Base-by-base conservation (phyloP, 1,284 basidiomycete genomes). In the Ustilago vetiveriae region DNA sequence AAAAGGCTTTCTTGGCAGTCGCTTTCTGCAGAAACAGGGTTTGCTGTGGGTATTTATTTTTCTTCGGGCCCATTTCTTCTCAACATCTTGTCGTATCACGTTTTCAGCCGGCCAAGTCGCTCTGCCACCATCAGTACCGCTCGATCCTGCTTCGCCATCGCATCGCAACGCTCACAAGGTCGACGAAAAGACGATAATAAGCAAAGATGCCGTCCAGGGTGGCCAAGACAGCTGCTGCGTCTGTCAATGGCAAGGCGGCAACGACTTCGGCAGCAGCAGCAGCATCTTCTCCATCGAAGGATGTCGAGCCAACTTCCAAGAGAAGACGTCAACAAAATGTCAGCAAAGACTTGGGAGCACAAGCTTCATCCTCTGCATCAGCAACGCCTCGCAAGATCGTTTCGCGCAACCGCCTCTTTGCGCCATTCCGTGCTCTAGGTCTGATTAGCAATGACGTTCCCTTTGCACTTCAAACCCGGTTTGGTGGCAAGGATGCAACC, bases 351-450 rank as follows among this genome's bases (percentile, higher is more conserved):
- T 19, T 42, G 2, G 23, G 17, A 22, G 50, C 37, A 8, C 19
- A 29, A 36, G 26, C 41, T 26, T 41, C 55, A 3, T 27, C 55
- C 2, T 53, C 50, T 30, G 43, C 8, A 19, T 16, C 55, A n/a
- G 26, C 56, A 3, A 36, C 39, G 7, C 13, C 42, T 7, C 46
- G 48, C 30, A 69, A 69, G 43, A 33, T 64, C 26, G 54, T 46
- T 37, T 63, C 58, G 8, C 54, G 44, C n/a, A 65, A 67, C 22
- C 57, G 59, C 6, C 87, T 99, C 43, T 99, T 96, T 83, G 90
- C 90, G 4, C 96, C 96, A 6, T 99, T 98, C 82, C 88, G 96
- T 60, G 94, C 94, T 3, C 87, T 98, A 13, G 94, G 95, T 23
- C 87, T 94, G 68, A 87, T 98, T 75, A 93, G 94, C 39, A 95